Conservation (phyloP, 2,329 filamentous ascomycete species). For the Aspergillus costaricaensis region DNA sequence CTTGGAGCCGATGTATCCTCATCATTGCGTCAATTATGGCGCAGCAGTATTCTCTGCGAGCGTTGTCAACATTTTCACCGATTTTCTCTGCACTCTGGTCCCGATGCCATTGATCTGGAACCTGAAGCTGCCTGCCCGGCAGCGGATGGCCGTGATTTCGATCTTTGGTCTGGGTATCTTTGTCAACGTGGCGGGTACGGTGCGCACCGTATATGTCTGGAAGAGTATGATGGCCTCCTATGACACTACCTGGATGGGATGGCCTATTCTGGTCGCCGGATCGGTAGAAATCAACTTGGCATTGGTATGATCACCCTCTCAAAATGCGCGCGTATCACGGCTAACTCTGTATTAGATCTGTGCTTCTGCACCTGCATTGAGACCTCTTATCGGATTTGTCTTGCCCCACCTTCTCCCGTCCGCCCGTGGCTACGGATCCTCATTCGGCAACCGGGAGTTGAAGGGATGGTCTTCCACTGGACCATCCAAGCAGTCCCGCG, state of each 20-base stretch:
- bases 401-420: conserved; percentile 35
- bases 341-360: conserved; percentile 32
- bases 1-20: conserved; percentile 25
- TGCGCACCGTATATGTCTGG: conserved; percentile 40
- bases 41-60: conserved; percentile 37
- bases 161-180: conserved; percentile 42
- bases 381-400: conserved; percentile 37
- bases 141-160: conserved; percentile 40
- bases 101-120: conserved; percentile 47
- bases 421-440: conserved; percentile 23
- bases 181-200: conserved; percentile 38
- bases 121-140: conserved; percentile 37
- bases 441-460: conserved; percentile 21
- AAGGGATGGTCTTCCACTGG: conserved; percentile 27
- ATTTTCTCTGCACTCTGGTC: conserved; percentile 38
- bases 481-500: conserved; percentile 24
- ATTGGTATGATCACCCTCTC: conserved; percentile 29
- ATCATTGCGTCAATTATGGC: conserved; percentile 33
- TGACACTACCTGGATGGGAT: conserved; percentile 39
- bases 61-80: conserved; percentile 42
- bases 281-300: conserved; percentile 39
- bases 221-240: conserved; percentile 35
- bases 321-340: neutral
- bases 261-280: conserved; percentile 35
- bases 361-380: conserved; percentile 39